Conservation (phyloP, 1,139 yeast species). For the Sugiyamaella castrensis region DNA sequence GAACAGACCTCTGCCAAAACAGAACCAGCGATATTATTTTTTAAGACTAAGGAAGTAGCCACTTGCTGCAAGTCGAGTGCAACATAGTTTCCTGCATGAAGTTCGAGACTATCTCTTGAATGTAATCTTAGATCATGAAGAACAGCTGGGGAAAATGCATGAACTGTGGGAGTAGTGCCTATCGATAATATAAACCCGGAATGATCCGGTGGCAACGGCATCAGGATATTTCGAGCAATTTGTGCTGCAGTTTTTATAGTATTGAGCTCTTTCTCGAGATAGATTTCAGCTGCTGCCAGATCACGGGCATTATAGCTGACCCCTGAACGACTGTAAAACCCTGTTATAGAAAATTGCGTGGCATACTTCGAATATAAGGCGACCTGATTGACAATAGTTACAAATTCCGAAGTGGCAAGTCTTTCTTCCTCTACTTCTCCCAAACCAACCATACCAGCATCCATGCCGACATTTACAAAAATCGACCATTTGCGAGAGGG, state of each 20-base stretch:
- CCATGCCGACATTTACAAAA: conserved; percentile 30
- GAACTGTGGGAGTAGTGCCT: conserved; percentile 81
- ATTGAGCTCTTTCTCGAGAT: conserved; percentile 51
- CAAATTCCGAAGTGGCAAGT: conserved; percentile 22
- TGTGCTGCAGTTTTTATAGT: conserved; percentile 54
- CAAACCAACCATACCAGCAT: not conserved
- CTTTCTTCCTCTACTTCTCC: not conserved
- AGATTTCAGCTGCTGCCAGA: conserved; percentile 45
- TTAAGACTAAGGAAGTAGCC: conserved; percentile 54
- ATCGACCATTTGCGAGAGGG: conserved; percentile 27
- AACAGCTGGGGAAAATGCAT: conserved; percentile 44
- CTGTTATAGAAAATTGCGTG: conserved; percentile 47
- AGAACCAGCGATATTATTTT: conserved; percentile 49
- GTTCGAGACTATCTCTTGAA: conserved; percentile 49
- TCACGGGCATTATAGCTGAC: conserved; percentile 57
- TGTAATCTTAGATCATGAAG: conserved; percentile 25
- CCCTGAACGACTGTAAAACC: conserved; percentile 77
- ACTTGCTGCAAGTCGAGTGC: conserved; percentile 72
- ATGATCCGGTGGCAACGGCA: conserved; percentile 33
- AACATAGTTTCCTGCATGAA: conserved; percentile 76
- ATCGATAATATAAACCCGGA: conserved; percentile 47
- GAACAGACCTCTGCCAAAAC: conserved; percentile 64
- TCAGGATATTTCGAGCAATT: conserved; percentile 20
- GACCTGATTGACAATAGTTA: conserved; percentile 36
- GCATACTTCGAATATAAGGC: conserved; percentile 33